A percentile compares a stretch with the other conserved stretches of the same genome.
phyloP scores from a whole-genome alignment of 805 yeast species.

The Cyberlindnera saturnus region DNA sequence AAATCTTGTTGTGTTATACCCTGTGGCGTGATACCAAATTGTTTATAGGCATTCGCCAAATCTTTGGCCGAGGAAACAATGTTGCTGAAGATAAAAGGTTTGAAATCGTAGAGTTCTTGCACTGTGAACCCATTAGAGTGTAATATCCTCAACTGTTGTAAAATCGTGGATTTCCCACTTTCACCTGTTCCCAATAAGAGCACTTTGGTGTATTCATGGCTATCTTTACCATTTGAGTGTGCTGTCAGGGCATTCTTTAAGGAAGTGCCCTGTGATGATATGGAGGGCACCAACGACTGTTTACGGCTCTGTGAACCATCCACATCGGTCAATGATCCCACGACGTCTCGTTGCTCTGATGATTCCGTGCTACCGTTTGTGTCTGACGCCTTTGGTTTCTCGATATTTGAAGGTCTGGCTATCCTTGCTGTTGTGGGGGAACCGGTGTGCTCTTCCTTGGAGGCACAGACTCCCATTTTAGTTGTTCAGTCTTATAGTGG shows the following conservation, averaged over 20 bases:
- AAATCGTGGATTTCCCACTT: slow-evolving; percentile 40
- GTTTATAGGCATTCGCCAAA: slow-evolving; percentile 58
- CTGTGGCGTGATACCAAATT: slow-evolving; percentile 32
- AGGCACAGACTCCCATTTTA: slow-evolving; percentile 20
- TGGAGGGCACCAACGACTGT: slow-evolving; percentile 20
- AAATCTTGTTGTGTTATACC: slow-evolving; percentile 27
- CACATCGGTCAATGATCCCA: not conserved
- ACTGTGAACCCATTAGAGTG: slow-evolving; percentile 35
- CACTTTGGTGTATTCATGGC: slow-evolving; percentile 56
- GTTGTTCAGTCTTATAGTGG: not conserved
- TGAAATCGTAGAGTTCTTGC: slow-evolving; percentile 67
- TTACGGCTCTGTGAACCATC: slow-evolving; percentile 9
- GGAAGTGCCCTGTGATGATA: slow-evolving; percentile 10
- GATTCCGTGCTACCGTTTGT: too few relatives aligned
- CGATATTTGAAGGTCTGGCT: not conserved
- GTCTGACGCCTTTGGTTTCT: not conserved
- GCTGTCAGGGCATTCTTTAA: slow-evolving; percentile 2
- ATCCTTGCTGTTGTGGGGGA: not conserved
- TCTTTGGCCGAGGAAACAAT: slow-evolving; percentile 71
- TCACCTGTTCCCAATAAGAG: slow-evolving; percentile 80
- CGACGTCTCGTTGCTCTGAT: too few relatives aligned
- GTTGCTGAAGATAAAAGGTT: slow-evolving; percentile 74
- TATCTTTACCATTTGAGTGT: slow-evolving; percentile 16
- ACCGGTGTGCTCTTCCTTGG: slow-evolving; percentile 12
- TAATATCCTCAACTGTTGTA: slow-evolving; percentile 36